Conservation (phyloP, 768 basidiomycete genomes). For the Daedaleopsis sinensis region DNA sequence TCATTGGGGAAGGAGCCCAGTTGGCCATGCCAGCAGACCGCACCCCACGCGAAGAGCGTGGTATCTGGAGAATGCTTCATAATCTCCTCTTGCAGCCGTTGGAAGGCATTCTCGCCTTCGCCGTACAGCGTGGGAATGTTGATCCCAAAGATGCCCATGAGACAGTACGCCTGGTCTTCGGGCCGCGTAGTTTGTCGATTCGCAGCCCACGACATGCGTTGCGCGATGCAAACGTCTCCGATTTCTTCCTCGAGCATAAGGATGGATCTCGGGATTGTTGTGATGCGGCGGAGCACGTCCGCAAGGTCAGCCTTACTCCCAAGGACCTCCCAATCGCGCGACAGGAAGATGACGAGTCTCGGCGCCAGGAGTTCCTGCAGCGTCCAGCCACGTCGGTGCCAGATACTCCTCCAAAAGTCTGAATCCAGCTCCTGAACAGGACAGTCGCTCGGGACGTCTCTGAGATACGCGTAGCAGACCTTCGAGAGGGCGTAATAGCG, state of each 20-base stretch:
- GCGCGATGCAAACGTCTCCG: not conserved
- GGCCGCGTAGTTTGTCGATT: not conserved
- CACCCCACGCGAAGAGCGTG: slow-evolving; percentile 9
- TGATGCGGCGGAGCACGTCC: not conserved
- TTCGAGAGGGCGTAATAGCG: not conserved
- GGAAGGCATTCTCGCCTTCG: slow-evolving; percentile 4
- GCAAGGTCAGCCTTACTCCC: not conserved
- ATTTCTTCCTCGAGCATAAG: not conserved
- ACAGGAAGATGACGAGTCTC: not conserved
- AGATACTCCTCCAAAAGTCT: not conserved
- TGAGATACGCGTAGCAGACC: slow-evolving; percentile 1
- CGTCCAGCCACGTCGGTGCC: not conserved
- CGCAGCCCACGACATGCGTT: slow-evolving; percentile 15
- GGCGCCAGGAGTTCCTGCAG: slow-evolving; percentile 1
- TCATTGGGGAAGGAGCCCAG: not conserved
- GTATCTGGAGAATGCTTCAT: slow-evolving; percentile 3
- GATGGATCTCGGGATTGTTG: not conserved
- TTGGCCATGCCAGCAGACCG: not conserved
- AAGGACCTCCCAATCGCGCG: not conserved
- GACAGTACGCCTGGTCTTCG: slow-evolving; percentile 16
- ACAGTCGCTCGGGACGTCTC: not conserved
- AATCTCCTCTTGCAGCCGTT: slow-evolving; percentile 8
- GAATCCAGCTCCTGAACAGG: not conserved
- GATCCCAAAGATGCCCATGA: slow-evolving; percentile 13
- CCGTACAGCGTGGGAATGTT: slow-evolving; percentile 9